These are phyloP conservation scores for Austroboletus novae-zelandiae DNA, from an alignment of 1,284 basidiomycete genomes.

Conservation along the genomic window DNA sequence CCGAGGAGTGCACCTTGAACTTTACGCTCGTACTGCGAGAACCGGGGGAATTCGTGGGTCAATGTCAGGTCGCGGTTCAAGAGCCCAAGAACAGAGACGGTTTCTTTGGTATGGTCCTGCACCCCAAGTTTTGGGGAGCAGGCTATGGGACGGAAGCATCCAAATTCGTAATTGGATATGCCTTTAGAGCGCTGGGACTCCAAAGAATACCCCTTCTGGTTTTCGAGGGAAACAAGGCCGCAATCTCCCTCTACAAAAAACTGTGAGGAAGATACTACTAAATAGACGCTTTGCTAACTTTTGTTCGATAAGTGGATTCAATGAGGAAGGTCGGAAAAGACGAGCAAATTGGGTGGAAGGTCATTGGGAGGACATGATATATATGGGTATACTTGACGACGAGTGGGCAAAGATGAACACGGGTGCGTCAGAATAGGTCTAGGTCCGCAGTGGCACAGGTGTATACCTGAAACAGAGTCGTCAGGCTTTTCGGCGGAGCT, in stretches of 20 bases:
- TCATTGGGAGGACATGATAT: constrained; percentile 13
- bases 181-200: constrained; percentile 20
- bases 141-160: constrained; percentile 25
- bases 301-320: constrained; percentile 8
- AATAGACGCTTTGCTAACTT: neutral
- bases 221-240: constrained; percentile 16
- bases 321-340: constrained; percentile 11
- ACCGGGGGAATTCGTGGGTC: constrained; percentile 30
- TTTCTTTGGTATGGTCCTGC: constrained; percentile 15
- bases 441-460: neutral
- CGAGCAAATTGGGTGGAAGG: constrained; percentile 8
- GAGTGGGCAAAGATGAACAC: constrained; percentile 7
- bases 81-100: constrained; percentile 26
- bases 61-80: constrained; percentile 19
- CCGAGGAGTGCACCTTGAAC: constrained; percentile 25
- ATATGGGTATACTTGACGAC: constrained; percentile 11
- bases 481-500: too few relatives aligned
- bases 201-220: constrained; percentile 22
- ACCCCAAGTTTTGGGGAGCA: constrained; percentile 18
- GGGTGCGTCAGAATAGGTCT: neutral
- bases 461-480: too few relatives aligned
- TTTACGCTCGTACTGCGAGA: constrained; percentile 25
- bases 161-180: constrained; percentile 22
- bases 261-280: constrained; percentile 12
- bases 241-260: constrained; percentile 21